These are phyloP conservation scores for Euphorbia corollata DNA, from an alignment of 441 rosid genomes.

Conservation along the genomic window DNA sequence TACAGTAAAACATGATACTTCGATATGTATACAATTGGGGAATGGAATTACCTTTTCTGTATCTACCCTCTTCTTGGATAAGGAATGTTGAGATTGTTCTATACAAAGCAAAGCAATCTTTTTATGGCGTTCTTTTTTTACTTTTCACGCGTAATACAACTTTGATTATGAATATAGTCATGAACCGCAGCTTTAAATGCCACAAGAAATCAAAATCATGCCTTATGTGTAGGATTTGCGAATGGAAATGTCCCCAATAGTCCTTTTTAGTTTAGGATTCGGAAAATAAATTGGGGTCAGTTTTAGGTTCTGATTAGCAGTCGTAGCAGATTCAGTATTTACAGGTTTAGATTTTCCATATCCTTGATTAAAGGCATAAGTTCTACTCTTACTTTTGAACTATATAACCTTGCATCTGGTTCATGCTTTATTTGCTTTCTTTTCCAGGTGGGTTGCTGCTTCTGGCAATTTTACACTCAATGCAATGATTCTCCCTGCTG, in stretches of 20 bases:
- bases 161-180: no score
- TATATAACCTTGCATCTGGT: background rate
- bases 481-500: constrained; percentile 79
- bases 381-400: background rate
- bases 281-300: no score
- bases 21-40: background rate
- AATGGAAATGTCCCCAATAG: no score
- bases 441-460: constrained; percentile 86
- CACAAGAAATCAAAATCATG: no score
- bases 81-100: background rate
- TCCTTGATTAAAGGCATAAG: background rate
- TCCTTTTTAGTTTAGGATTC: no score
- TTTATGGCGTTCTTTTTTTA: background rate
- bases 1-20: background rate
- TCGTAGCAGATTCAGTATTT: no score
- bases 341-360: no score
- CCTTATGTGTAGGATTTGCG: no score
- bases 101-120: background rate
- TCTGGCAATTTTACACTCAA: constrained; percentile 62
- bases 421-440: constrained; percentile 20
- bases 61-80: background rate
- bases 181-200: no score
- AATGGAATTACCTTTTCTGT: background rate
- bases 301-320: no score
- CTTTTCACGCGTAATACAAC: no score